Conservation (phyloP, 2,329 filamentous ascomycete species). For the Fusarium zealandicum region DNA sequence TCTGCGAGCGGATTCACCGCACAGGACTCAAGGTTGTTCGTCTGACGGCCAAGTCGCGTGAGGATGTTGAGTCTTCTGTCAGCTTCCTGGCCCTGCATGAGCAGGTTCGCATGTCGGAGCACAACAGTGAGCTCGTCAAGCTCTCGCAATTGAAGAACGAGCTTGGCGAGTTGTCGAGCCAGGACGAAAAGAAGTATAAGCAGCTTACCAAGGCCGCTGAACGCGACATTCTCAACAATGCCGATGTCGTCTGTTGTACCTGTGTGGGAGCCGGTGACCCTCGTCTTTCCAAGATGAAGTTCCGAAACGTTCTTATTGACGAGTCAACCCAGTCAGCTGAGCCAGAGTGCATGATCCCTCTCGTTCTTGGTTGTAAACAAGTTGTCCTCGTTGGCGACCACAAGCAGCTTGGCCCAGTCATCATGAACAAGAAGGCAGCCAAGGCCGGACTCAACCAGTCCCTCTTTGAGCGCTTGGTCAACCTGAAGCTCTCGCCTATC, state of each 20-base stretch:
- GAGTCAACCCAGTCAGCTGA: conserved; percentile 98
- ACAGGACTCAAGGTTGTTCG: conserved; percentile 97
- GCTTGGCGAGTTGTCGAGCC: conserved; percentile 87
- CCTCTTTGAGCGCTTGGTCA: conserved; percentile 95
- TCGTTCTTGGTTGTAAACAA: conserved; percentile 97
- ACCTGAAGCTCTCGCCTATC: conserved; percentile 88
- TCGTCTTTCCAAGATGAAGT: conserved; percentile 95
- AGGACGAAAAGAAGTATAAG: conserved; percentile 99
- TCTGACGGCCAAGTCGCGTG: conserved; percentile 96
- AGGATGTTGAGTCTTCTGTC: conserved; percentile 98
- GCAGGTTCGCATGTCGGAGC: conserved; percentile 97
- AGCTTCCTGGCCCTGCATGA: conserved; percentile 95
- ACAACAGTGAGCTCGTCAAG: conserved; percentile 91
- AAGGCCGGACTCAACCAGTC: conserved; percentile 98
- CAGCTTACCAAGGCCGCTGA: conserved; percentile 92
- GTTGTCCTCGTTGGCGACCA: conserved; percentile 98
- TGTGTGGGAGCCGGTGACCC: conserved; percentile 97
- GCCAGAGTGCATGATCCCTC: conserved; percentile 97
- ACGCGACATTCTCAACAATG: conserved; percentile 91
- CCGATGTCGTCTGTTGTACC: conserved; percentile 98
- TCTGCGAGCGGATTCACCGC: conserved; percentile 94
- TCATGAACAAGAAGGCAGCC: conserved; percentile 99
- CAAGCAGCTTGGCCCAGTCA: conserved; percentile 96
- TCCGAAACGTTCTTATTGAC: conserved; percentile 96
- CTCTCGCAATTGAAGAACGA: conserved; percentile 92